A percentile compares a stretch with the other conserved stretches of the same genome.
Conservation (phyloP, 1,139 yeast species). For the Debaryomyces coudertii region DNA sequence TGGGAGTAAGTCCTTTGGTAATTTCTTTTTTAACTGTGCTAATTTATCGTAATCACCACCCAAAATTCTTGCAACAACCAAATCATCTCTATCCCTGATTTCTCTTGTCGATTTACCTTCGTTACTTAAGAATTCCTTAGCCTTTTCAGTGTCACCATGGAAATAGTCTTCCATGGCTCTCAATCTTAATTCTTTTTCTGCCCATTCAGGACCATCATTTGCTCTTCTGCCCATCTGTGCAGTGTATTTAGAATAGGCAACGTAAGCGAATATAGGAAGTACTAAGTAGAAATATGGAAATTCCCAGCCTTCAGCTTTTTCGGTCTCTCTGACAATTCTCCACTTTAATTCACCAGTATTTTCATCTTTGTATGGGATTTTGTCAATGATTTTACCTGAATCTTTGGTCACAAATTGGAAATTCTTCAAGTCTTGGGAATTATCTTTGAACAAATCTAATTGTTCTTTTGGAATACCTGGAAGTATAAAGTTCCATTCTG, state of each 20-base stretch:
- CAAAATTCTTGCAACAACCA: slow-evolving; percentile 79
- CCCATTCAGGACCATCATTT: slow-evolving; percentile 69
- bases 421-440: slow-evolving; percentile 63
- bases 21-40: slow-evolving; percentile 66
- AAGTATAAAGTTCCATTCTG: slow-evolving; percentile 62
- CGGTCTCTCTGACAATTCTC: slow-evolving; percentile 75
- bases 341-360: slow-evolving; percentile 78
- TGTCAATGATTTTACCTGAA: slow-evolving; percentile 72
- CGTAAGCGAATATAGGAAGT: slow-evolving; percentile 58
- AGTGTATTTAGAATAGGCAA: slow-evolving; percentile 50
- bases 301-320: slow-evolving; percentile 87
- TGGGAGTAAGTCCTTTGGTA: slow-evolving; percentile 44
- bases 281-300: slow-evolving; percentile 70
- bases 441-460: slow-evolving; percentile 60
- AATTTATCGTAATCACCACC: slow-evolving; percentile 85
- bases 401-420: slow-evolving; percentile 66
- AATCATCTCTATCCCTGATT: slow-evolving; percentile 70
- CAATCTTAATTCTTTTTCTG: slow-evolving; percentile 77
- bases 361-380: slow-evolving; percentile 81
- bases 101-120: slow-evolving; percentile 62
- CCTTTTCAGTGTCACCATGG: slow-evolving; percentile 65
- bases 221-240: slow-evolving; percentile 49
- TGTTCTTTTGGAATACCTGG: slow-evolving; percentile 58
- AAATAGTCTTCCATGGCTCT: slow-evolving; percentile 71
- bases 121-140: slow-evolving; percentile 57